These are phyloP conservation scores for Wickerhamiella galacta DNA, from an alignment of 805 yeast genomes.

Conservation along the genomic window DNA sequence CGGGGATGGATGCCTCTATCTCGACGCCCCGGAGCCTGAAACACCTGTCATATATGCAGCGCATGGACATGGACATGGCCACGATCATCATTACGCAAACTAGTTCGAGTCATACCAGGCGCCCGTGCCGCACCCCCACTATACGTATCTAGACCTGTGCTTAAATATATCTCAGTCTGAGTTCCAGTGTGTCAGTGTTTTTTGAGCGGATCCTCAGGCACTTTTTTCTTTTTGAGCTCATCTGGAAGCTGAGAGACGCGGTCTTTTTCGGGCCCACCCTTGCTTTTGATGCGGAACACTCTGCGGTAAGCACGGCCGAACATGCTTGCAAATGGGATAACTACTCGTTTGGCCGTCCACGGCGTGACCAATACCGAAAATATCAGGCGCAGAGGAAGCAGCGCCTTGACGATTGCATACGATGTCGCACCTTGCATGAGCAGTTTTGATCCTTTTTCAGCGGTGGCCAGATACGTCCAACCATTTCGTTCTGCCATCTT, in stretches of 20 bases:
- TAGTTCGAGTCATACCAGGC: no score
- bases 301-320: conserved; percentile 7
- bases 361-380: conserved; percentile 40
- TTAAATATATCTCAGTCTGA: no score
- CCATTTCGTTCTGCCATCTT: conserved; percentile 24
- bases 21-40: conserved; percentile 1
- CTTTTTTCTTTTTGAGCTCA: conserved; percentile 2
- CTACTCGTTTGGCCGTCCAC: conserved; percentile 34
- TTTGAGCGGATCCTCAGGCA: not conserved
- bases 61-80: no score
- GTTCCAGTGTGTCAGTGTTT: no score
- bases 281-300: conserved; percentile 1
- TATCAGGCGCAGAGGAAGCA: conserved; percentile 36
- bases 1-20: conserved; percentile 6
- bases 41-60: conserved; percentile 3
- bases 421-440: conserved; percentile 63
- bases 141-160: no score
- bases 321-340: conserved; percentile 29
- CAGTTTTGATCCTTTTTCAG: conserved; percentile 37
- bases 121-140: no score
- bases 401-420: conserved; percentile 45
- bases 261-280: not conserved
- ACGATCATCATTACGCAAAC: no score
- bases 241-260: conserved; percentile 3
- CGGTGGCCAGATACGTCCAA: conserved; percentile 20